A percentile compares a stretch with the other conserved stretches of the same genome.
phyloP scores from a whole-genome alignment of 441 rosid genomes.

The Theobroma grandiflorum region DNA sequence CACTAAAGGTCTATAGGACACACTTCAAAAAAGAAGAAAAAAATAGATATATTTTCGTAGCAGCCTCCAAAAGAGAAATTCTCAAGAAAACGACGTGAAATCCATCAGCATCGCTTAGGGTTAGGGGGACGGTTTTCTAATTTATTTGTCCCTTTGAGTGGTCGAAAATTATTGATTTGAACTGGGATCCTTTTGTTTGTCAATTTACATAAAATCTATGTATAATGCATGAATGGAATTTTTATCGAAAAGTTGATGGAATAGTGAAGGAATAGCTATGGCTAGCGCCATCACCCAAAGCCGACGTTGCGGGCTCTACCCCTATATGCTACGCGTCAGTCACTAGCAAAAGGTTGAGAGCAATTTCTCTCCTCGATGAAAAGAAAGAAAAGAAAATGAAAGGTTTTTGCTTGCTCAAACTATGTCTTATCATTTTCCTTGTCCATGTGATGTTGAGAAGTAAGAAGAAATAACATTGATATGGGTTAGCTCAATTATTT shows the following conservation, averaged over 20 bases:
- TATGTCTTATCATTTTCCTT: too few relatives aligned
- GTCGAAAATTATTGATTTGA: conserved; percentile 3
- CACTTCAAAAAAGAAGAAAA: background rate
- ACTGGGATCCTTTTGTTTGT: background rate
- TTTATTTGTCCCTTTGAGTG: background rate
- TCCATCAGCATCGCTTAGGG: conserved; percentile 5
- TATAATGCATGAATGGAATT: conserved; percentile 15
- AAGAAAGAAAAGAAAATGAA: background rate
- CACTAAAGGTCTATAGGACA: background rate
- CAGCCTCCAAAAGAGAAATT: conserved; percentile 42
- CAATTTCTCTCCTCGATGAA: background rate
- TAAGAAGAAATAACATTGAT: too few relatives aligned
- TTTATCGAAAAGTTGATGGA: background rate
- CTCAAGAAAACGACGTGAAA: conserved; percentile 25
- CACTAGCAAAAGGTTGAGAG: background rate
- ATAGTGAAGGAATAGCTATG: too few relatives aligned
- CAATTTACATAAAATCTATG: background rate
- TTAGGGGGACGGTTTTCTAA: background rate
- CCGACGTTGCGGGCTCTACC: background rate
- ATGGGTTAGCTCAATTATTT: background rate
- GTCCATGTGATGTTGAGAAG: background rate
- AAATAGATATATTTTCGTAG: background rate
- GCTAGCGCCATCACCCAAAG: background rate
- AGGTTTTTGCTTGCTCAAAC: background rate
- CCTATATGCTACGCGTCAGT: background rate